These are phyloP conservation scores for Teunomyces lycoperdinae DNA, from an alignment of 805 yeast species.

Conservation along the genomic window DNA sequence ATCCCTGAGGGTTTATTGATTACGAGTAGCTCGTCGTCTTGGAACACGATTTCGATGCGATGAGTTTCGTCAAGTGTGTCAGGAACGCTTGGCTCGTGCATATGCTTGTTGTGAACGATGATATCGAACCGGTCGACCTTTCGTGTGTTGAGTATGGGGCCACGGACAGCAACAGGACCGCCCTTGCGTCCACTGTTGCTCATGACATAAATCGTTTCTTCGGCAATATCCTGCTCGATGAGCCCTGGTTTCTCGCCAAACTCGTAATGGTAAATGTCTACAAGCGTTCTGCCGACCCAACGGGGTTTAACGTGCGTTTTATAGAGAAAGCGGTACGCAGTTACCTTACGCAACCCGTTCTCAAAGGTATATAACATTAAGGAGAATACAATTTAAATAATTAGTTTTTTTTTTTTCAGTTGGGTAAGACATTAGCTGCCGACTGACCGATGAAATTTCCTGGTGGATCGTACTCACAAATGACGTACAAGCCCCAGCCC, in stretches of 20 bases:
- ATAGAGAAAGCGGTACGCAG: slow-evolving; percentile 31
- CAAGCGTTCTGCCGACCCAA: slow-evolving; percentile 34
- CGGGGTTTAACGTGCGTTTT: slow-evolving; percentile 36
- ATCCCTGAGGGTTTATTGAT: slow-evolving; percentile 52
- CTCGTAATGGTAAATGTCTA: slow-evolving; percentile 30
- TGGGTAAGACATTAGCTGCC: slow-evolving; percentile 25
- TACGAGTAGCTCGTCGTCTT: slow-evolving; percentile 39
- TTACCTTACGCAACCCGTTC: slow-evolving; percentile 33
- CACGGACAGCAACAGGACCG: slow-evolving; percentile 16
- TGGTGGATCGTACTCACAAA: slow-evolving; percentile 34
- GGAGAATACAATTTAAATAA: not conserved
- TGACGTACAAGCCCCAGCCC: slow-evolving; percentile 31
- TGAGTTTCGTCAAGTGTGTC: slow-evolving; percentile 9
- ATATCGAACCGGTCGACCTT: slow-evolving; percentile 14
- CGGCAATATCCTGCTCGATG: slow-evolving; percentile 23
- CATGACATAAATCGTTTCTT: slow-evolving; percentile 23
- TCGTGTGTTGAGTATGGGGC: slow-evolving; percentile 10
- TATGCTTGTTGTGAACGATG: slow-evolving; percentile 30
- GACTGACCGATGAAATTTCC: slow-evolving; percentile 34
- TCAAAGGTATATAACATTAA: slow-evolving; percentile 10
- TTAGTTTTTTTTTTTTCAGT: not conserved
- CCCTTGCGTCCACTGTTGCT: slow-evolving; percentile 19
- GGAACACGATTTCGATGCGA: slow-evolving; percentile 23
- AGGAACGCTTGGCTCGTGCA: slow-evolving; percentile 44
- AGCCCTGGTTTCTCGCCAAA: slow-evolving; percentile 29